phyloP scores from a whole-genome alignment of 495 filamentous ascomycete genomes.

The Neurospora sp. region DNA sequence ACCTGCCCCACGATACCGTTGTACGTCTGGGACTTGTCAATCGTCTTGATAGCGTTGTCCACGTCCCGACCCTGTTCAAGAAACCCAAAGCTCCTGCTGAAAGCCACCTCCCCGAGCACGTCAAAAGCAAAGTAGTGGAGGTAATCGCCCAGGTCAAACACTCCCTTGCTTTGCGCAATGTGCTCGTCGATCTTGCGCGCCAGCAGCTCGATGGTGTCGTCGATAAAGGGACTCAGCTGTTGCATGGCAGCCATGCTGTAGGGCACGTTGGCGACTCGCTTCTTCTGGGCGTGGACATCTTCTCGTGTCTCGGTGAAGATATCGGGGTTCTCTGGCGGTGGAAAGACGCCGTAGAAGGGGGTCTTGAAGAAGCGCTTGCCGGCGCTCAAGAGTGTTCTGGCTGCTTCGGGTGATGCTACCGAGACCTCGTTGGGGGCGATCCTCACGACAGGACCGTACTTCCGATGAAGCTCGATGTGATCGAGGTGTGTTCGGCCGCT shows the following conservation, averaged over 20 bases:
- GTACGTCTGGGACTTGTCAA: slow-evolving; percentile 44
- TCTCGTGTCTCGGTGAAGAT: slow-evolving; percentile 48
- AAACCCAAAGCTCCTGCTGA: slow-evolving; percentile 54
- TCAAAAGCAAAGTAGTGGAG: slow-evolving; percentile 49
- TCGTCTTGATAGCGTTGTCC: slow-evolving; percentile 42
- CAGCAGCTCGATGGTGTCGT: slow-evolving; percentile 37
- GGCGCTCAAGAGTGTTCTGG: slow-evolving; percentile 35
- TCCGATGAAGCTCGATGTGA: slow-evolving; percentile 38
- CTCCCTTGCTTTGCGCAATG: slow-evolving; percentile 2
- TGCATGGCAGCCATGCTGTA: slow-evolving; percentile 46
- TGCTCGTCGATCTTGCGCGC: slow-evolving; percentile 28
- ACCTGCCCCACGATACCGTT: slow-evolving; percentile 45
- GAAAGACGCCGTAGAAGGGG: slow-evolving; percentile 44
- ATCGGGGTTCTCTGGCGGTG: slow-evolving; percentile 47
- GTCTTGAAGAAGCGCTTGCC: slow-evolving; percentile 49
- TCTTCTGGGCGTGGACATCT: slow-evolving; percentile 44
- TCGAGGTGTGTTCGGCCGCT: slow-evolving; percentile 32
- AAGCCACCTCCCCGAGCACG: slow-evolving; percentile 53
- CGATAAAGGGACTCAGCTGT: slow-evolving; percentile 36
- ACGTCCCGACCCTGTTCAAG: slow-evolving; percentile 47
- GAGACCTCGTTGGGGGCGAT: slow-evolving; percentile 48
- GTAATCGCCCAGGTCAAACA: slow-evolving; percentile 40
- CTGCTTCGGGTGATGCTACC: slow-evolving; percentile 39
- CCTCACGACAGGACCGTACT: slow-evolving; percentile 47
- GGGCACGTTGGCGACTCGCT: slow-evolving; percentile 43